Evolutionary conservation across 495 filamentous ascomycete genomes (phyloP), one percentile per base, ranked within the genome.

Genomic region (Penicillium steckii): DNA sequence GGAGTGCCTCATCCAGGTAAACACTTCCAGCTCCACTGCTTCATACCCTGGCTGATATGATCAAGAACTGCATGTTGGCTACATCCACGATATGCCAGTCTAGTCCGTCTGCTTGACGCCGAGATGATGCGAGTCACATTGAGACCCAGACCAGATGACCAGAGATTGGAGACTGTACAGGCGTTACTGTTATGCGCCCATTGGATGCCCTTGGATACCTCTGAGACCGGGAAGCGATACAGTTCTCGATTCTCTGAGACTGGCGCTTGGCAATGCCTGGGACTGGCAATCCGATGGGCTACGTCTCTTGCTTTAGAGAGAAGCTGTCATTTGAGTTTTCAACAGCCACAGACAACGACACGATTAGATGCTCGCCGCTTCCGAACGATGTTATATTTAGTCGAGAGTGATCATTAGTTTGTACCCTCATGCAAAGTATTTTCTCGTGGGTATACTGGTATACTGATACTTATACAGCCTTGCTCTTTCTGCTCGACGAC

Each of bases 381-480:
- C 15, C n/a, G 46, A n/a, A 48, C 46, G n/a, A 48, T 48, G 46
- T 12, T 48, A 5, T 48, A 48, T 24, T 30, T 48, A 8, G 32
- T 35, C 2, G 46, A 48, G n/a, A 48, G 46, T 38, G 46, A 48
- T 25, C 46, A 48, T 25, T 48, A 48, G 46, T 48, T 3, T 21
- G 43, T 1, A n/a, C 7, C n/a, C 5, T n/a, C 8, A 1, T 8
- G n/a, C 7, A 37, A 15, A 15, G n/a, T 15, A n/a, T 37, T 17
- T 1, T 15, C 12, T 2, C 6, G 9, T 13, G 17, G n/a, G 15
- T n/a, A n/a, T n/a, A n/a, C n/a, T n/a, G n/a, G n/a, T n/a, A n/a
- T n/a, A n/a, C 43, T 45, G 19, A 45, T 17, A 7, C 22, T 2
- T 18, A 13, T 17, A 3, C n/a, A 45, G 43, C 17, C 32, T 48